phyloP scores from a whole-genome alignment of 1,139 yeast genomes.

The Geotrichum siamense region DNA sequence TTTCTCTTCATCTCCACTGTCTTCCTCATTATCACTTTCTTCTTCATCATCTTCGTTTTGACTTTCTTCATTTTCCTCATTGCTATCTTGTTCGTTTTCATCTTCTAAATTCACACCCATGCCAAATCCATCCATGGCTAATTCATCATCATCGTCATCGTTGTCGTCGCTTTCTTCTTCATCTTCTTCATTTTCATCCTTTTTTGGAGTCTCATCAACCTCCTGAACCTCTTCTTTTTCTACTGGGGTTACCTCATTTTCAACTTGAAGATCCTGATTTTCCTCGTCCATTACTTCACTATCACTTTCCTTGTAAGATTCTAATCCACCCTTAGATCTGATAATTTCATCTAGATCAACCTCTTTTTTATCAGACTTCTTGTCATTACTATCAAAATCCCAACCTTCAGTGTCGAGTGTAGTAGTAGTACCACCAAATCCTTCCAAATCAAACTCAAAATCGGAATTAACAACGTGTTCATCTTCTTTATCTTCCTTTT shows the following conservation, averaged over 20 bases:
- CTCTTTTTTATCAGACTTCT: constrained; percentile 30
- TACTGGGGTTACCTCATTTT: constrained; percentile 61
- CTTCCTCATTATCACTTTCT: constrained; percentile 27
- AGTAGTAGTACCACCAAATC: constrained; percentile 45
- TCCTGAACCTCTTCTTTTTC: constrained; percentile 35
- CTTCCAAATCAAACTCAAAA: constrained; percentile 65
- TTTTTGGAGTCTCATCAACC: constrained; percentile 42
- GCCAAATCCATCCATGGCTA: constrained; percentile 29
- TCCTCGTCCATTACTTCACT: constrained; percentile 36
- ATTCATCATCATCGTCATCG: constrained; percentile 42
- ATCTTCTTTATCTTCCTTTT: constrained; percentile 32
- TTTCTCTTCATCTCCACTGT: constrained; percentile 19
- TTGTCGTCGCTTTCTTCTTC: constrained; percentile 35
- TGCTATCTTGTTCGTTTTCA: constrained; percentile 30
- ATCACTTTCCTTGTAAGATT: constrained; percentile 35
- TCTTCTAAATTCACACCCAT: constrained; percentile 41
- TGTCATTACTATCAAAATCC: constrained; percentile 54
- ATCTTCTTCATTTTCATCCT: too few relatives aligned
- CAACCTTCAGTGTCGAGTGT: constrained; percentile 52
- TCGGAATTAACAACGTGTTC: constrained; percentile 51
- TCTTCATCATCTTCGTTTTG: constrained; percentile 31
- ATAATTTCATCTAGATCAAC: constrained; percentile 87
- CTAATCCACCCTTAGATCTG: constrained; percentile 48
- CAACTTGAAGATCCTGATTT: too few relatives aligned
- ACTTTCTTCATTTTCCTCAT: constrained; percentile 23